phyloP scores from a whole-genome alignment of 2,329 filamentous ascomycete genomes.

The Parascedosporium putredinis region DNA sequence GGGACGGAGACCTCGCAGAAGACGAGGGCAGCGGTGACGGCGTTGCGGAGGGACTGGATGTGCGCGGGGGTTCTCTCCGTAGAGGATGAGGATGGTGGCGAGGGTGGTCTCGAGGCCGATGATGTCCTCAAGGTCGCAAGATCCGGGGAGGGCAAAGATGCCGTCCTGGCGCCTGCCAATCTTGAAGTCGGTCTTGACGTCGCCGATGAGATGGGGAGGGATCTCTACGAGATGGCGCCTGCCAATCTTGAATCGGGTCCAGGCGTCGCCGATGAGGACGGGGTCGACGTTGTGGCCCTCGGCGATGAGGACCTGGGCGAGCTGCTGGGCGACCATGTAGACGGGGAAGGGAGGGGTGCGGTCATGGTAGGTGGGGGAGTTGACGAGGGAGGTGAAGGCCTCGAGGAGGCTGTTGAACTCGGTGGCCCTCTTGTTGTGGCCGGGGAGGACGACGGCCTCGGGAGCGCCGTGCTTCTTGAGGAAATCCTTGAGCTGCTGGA shows the following conservation, averaged over 20 bases:
- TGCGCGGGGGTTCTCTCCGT: slow-evolving; percentile 11
- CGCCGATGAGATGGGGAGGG: slow-evolving; percentile 1
- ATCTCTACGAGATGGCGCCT: too few relatives aligned
- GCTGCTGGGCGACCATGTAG: slow-evolving; percentile 7
- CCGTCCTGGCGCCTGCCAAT: slow-evolving; percentile 11
- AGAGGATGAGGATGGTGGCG: slow-evolving; percentile 11
- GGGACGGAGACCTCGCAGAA: slow-evolving; percentile 14
- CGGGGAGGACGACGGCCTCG: slow-evolving; percentile 2
- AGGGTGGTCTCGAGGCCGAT: slow-evolving; percentile 13
- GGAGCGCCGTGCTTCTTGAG: slow-evolving; percentile 4
- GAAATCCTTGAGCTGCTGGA: slow-evolving; percentile 7
- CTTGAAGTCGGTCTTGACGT: slow-evolving; percentile 2
- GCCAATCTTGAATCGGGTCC: slow-evolving; percentile 7
- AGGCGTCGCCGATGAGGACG: slow-evolving; percentile 7
- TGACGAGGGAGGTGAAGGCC: slow-evolving; percentile 2
- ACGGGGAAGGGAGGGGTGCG: slow-evolving; percentile 3
- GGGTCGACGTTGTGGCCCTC: slow-evolving; percentile 10
- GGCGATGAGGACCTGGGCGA: slow-evolving; percentile 12
- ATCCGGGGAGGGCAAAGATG: slow-evolving; percentile 12
- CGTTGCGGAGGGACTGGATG: slow-evolving; percentile 13
- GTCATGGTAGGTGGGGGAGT: not conserved
- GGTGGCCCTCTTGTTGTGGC: not conserved
- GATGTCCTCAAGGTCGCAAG: slow-evolving; percentile 12
- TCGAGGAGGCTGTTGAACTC: not conserved
- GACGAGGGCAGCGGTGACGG: slow-evolving; percentile 13